Evolutionary conservation across 768 basidiomycete genomes (phyloP), one percentile per base, ranked within the genome.

Genomic region (Psilocybe cyanescens): DNA sequence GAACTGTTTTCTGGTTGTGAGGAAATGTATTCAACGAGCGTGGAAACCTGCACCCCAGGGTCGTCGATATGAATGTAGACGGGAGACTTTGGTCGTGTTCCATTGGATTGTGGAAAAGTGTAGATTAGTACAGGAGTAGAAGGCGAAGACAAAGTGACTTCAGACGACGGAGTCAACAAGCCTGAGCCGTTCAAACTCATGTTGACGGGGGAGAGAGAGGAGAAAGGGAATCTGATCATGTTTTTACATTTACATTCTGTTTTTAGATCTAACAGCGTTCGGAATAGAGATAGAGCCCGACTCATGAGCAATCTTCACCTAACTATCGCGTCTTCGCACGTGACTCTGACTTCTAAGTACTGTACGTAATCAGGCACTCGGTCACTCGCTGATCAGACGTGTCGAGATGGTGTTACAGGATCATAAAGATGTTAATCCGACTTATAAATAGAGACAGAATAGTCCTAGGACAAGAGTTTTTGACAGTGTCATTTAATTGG

Each of bases 11-110:
- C 72, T 2, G 77, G 63, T 44, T 82, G 82, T 8, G 89, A 89
- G 5, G 90, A 79, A 41, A 92, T 74, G 61, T 81, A 85, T 76
- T 95, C 92, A 55, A 94, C 76, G 59, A 87, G 70, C 19, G 83
- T 81, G 16, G 89, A 91, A 16, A 90, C 85, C 3, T 84, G 80
- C 46, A 79, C 65, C 29, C 74, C 76, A 30, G 81, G 79, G 61
- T 82, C 81, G 51, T 75, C 68, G 64, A 76, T 83, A 41, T 79
- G 67, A 58, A 67, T 67, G 31, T 72, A 69, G 19, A 67, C 67
- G 46, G 70, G 51, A 12, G 70, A 54, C 35, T 72, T 69, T 7
- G 65, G 30, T 24, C 24, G 24, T 53, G 62, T 46, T 51, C 14
- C 41, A 11, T 44, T 44, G 8, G 41, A 4, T 16, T 5, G 41